These are phyloP conservation scores for Glarea lozoyensis DNA, from an alignment of 495 filamentous ascomycete species.

Conservation along the genomic window DNA sequence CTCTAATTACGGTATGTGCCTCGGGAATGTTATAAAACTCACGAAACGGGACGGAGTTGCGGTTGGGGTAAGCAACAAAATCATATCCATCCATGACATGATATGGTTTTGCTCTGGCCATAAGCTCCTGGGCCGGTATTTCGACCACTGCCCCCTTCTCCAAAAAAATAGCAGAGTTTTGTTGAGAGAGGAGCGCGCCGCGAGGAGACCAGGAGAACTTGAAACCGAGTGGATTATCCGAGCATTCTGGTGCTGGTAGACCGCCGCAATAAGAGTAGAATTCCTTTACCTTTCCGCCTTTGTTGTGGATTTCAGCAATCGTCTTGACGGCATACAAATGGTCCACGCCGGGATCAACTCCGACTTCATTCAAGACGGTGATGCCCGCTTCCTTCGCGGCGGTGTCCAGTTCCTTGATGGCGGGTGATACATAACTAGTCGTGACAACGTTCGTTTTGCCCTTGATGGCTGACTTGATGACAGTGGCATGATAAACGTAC, in stretches of 20 bases:
- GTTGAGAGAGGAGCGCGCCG: slow-evolving; percentile 76
- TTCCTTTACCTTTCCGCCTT: slow-evolving; percentile 73
- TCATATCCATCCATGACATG: slow-evolving; percentile 73
- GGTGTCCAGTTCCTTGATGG: slow-evolving; percentile 81
- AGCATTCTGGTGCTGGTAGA: slow-evolving; percentile 71
- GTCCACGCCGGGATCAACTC: slow-evolving; percentile 39
- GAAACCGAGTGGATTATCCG: slow-evolving; percentile 89
- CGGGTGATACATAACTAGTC: slow-evolving; percentile 87
- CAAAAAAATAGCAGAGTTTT: slow-evolving; percentile 77
- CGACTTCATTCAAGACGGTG: slow-evolving; percentile 97
- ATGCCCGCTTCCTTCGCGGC: slow-evolving; percentile 86
- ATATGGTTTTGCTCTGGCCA: slow-evolving; percentile 88
- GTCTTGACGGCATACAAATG: slow-evolving; percentile 86
- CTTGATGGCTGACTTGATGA: slow-evolving; percentile 91
- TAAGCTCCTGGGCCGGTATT: slow-evolving; percentile 57
- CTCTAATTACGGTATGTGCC: slow-evolving; percentile 59
- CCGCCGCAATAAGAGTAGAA: slow-evolving; percentile 91
- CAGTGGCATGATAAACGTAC: slow-evolving; percentile 82
- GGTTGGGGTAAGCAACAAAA: slow-evolving; percentile 74
- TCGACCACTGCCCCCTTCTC: slow-evolving; percentile 66
- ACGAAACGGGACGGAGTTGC: slow-evolving; percentile 77
- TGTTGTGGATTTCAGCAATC: slow-evolving; percentile 43
- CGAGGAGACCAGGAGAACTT: slow-evolving; percentile 88
- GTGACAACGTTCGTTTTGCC: slow-evolving; percentile 94
- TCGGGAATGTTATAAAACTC: slow-evolving; percentile 90